Conservation (phyloP, 805 yeast genomes). For the Saccharomycopsis vini region DNA sequence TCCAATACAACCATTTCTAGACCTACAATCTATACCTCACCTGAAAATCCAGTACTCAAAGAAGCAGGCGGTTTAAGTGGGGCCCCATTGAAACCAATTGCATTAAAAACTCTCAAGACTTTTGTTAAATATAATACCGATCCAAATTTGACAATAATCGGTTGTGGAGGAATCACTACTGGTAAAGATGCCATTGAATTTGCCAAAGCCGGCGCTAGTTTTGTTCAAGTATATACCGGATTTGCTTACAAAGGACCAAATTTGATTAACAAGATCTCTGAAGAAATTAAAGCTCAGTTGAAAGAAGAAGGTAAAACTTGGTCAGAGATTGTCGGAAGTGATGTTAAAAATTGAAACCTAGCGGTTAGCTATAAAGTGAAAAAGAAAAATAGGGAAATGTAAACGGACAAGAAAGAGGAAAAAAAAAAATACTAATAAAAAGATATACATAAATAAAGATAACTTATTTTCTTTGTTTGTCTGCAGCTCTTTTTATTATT, state of each 20-base stretch:
- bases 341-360: slow-evolving; percentile 28
- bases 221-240: slow-evolving; percentile 78
- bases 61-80: slow-evolving; percentile 91
- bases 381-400: neutral
- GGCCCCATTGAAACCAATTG: slow-evolving; percentile 74
- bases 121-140: slow-evolving; percentile 67
- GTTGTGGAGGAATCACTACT: slow-evolving; percentile 88
- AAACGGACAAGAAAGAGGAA: neutral
- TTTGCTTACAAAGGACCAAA: slow-evolving; percentile 94
- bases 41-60: slow-evolving; percentile 31
- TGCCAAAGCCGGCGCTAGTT: slow-evolving; percentile 91
- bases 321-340: slow-evolving; percentile 68
- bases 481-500: too few species aligned
- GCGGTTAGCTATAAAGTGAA: too few species aligned
- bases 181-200: slow-evolving; percentile 88
- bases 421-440: too few species aligned
- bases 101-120: slow-evolving; percentile 60
- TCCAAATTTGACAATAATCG: slow-evolving; percentile 65
- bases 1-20: slow-evolving; percentile 89
- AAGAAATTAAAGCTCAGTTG: slow-evolving; percentile 51
- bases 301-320: slow-evolving; percentile 72
- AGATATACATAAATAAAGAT: too few species aligned
- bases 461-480: too few species aligned
- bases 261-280: slow-evolving; percentile 50
- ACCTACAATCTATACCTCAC: slow-evolving; percentile 52